These are phyloP conservation scores for Entelexis sorbosivorans DNA, from an alignment of 1,139 yeast genomes.

Conservation along the genomic window DNA sequence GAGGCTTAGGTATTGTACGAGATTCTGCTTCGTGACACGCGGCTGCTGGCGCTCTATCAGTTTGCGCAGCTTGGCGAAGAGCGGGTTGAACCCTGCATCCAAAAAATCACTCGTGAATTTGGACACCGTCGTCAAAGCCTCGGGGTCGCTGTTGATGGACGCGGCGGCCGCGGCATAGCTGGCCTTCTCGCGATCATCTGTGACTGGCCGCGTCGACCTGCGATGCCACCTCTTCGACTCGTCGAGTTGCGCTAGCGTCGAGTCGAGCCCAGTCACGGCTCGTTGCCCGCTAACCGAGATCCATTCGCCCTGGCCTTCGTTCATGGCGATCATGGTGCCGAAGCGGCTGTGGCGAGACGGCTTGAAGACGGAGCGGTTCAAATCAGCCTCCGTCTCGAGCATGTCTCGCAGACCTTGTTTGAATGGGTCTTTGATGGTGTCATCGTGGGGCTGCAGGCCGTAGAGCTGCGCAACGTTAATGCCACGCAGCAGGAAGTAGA, in stretches of 20 bases:
- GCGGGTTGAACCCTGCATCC: constrained; percentile 66
- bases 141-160: constrained; percentile 21
- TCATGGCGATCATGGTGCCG: constrained; percentile 62
- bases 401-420: constrained; percentile 39
- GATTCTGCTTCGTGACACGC: constrained; percentile 30
- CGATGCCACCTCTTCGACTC: constrained; percentile 55
- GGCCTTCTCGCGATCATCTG: constrained; percentile 15
- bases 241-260: constrained; percentile 52
- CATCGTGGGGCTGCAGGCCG: constrained; percentile 3
- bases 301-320: constrained; percentile 43
- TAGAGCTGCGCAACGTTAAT: constrained; percentile 35
- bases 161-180: constrained; percentile 8
- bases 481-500: constrained; percentile 53
- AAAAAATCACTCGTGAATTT: constrained; percentile 48
- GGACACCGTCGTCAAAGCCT: constrained; percentile 30
- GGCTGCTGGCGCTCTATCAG: constrained; percentile 38
- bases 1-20: constrained; percentile 47
- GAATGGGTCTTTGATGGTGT: constrained; percentile 4
- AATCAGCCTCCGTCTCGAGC: constrained; percentile 46
- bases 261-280: constrained; percentile 40
- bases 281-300: constrained; percentile 62
- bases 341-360: constrained; percentile 68
- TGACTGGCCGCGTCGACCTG: constrained; percentile 18
- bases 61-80: constrained; percentile 45
- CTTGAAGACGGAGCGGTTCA: constrained; percentile 43